These are phyloP conservation scores for Kodamaea ohmeri DNA, from an alignment of 1,139 yeast species.

Conservation along the genomic window DNA sequence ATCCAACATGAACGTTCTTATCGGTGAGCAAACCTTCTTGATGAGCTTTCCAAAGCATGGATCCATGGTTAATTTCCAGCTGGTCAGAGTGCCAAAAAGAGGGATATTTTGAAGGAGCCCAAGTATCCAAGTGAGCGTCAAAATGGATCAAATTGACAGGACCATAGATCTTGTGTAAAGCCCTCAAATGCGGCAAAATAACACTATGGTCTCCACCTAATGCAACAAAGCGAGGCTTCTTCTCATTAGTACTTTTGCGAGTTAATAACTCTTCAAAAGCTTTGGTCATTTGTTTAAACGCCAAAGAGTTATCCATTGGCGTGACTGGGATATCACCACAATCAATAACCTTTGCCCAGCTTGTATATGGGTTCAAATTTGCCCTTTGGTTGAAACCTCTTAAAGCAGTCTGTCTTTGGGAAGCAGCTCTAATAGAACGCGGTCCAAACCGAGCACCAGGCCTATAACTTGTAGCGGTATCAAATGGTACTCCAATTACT, in stretches of 20 bases:
- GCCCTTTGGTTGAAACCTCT: conserved; percentile 73
- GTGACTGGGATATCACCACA: conserved; percentile 83
- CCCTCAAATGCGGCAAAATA: conserved; percentile 65
- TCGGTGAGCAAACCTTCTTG: conserved; percentile 61
- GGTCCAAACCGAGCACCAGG: conserved; percentile 85
- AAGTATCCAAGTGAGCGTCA: conserved; percentile 78
- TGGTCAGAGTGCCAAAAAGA: conserved; percentile 68
- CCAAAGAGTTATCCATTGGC: conserved; percentile 71
- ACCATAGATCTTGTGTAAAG: conserved; percentile 58
- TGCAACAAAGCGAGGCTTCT: conserved; percentile 62
- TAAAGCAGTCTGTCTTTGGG: conserved; percentile 65
- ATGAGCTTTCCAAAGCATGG: conserved; percentile 77
- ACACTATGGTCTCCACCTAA: conserved; percentile 81
- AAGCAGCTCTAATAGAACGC: conserved; percentile 67
- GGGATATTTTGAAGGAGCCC: conserved; percentile 69
- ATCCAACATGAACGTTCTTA: conserved; percentile 66
- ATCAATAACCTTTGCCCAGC: conserved; percentile 69
- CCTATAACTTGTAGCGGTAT: conserved; percentile 70
- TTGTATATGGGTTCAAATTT: conserved; percentile 56
- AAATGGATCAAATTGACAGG: conserved; percentile 68
- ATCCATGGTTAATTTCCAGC: conserved; percentile 69
- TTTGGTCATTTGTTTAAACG: conserved; percentile 66
- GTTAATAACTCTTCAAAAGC: conserved; percentile 60
- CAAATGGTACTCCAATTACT: conserved; percentile 73
- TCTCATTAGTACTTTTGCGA: conserved; percentile 24